phyloP scores from a whole-genome alignment of 805 yeast species.

The Cyberlindnera euphorbiiphila region DNA sequence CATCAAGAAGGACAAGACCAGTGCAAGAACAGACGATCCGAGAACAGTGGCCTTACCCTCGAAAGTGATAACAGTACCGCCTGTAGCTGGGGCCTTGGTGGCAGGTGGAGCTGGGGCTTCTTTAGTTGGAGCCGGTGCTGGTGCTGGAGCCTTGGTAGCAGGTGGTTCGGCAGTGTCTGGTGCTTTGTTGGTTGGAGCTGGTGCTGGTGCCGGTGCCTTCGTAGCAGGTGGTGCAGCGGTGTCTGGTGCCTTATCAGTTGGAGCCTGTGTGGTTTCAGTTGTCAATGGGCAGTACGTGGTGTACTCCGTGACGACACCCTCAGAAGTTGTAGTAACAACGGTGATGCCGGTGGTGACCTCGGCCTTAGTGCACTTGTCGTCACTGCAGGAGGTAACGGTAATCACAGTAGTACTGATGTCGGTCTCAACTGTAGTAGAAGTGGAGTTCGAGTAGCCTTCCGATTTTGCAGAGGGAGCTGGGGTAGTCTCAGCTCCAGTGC shows the following conservation, averaged over 20 bases:
- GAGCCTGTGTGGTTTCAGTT: slow-evolving; percentile 21
- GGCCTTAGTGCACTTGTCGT: slow-evolving; percentile 5
- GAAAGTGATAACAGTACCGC: slow-evolving; percentile 7
- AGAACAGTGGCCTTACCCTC: slow-evolving; percentile 18
- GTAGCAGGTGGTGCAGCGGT: no score
- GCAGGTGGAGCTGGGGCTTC: slow-evolving; percentile 5
- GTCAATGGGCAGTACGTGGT: slow-evolving; percentile 27
- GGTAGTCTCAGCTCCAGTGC: no score
- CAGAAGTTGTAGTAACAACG: slow-evolving; percentile 13
- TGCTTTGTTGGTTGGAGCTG: slow-evolving; percentile 20
- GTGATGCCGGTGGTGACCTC: slow-evolving; percentile 17
- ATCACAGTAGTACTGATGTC: slow-evolving; percentile 11
- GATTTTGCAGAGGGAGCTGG: no score
- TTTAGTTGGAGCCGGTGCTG: slow-evolving; percentile 21
- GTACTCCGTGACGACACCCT: slow-evolving; percentile 33
- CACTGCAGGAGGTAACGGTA: slow-evolving; percentile 14
- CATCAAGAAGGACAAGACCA: no score
- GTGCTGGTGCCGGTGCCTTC: slow-evolving; percentile 8
- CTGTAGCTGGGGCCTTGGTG: slow-evolving; percentile 4
- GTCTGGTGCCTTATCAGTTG: slow-evolving; percentile 2
- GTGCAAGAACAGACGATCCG: no score
- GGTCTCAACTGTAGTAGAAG: slow-evolving; percentile 20
- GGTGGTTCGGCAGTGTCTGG: no score
- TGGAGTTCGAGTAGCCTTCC: slow-evolving; percentile 17
- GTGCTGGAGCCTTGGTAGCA: slow-evolving; percentile 7